Evolutionary conservation across 805 yeast genomes (phyloP), one percentile per base, ranked within the genome.

Genomic region (Tanozyma kutaoensis): DNA sequence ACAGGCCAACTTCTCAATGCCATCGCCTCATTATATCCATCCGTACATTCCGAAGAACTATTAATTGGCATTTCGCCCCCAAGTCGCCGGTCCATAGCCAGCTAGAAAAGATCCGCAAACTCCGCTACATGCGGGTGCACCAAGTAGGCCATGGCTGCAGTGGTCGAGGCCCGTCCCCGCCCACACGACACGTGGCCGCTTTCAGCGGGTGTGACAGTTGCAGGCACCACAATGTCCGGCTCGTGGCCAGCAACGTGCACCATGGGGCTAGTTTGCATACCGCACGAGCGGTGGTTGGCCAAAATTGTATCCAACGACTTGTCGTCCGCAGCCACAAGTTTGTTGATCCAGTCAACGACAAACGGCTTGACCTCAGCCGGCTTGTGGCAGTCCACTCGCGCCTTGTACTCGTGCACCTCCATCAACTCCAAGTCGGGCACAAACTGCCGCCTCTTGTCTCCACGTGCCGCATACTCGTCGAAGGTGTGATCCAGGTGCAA

Each of bases 261-360:
- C 28, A 29, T 34, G 23, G 30, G 30, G 24, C 42, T 34, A 23
- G 28, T 31, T 16, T 40, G 42, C 28, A 35, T 34, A 13, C 44
- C 44, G 23, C 42, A 34, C 14, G 38, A 29, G 24, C 28, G 29
- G 38, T 59, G 57, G 37, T 55, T 48, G 25, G 51, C 54, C 34
- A 70, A 46, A 27, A 71, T 58, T 28, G 58, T 44, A 29, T 55
- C 50, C 23, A 75, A 52, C 2, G 58, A 48, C 5, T 47, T 40
- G 26, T 55, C 61, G 36, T 68, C 60, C 22, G 65, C 60, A 2
- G 80, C 79, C 14, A 72, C 52, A 43, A 57, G 42, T 26, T 63
- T 61, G 37, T 69, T 59, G 35, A 66, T 70, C 79, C 80, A 74
- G 46, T 74, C 79, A 11, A 74, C 76, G 12, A 72, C 43, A 25